phyloP scores from a whole-genome alignment of 176 grass and related monocot species.

The Tuctoria greenei region DNA sequence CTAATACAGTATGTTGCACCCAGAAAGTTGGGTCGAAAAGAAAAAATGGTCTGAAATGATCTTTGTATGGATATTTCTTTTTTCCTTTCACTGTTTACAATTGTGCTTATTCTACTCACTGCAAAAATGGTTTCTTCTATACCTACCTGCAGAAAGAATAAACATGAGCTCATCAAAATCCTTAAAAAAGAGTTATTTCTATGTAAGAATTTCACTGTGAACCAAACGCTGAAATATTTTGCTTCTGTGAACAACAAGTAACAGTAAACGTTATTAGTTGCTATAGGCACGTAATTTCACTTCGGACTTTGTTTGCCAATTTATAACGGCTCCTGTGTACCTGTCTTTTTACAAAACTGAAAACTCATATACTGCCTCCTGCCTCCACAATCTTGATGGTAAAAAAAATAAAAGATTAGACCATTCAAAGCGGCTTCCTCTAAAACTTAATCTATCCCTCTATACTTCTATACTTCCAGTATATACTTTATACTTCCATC shows the following conservation, averaged over 20 bases:
- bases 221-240: not conserved
- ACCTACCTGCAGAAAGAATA: slow-evolving; percentile 53
- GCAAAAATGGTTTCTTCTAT: slow-evolving; percentile 50
- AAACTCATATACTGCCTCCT: not conserved
- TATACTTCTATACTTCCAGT: no score
- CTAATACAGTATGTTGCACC: slow-evolving; percentile 15
- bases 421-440: no score
- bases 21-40: slow-evolving; percentile 9
- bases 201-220: not conserved
- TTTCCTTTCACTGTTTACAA: slow-evolving; percentile 43
- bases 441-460: no score
- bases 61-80: slow-evolving; percentile 26
- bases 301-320: not conserved
- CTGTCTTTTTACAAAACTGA: not conserved
- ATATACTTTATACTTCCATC: no score
- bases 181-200: not conserved
- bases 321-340: not conserved
- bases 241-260: not conserved
- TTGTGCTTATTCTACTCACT: slow-evolving; percentile 18
- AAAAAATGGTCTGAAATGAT: slow-evolving; percentile 10
- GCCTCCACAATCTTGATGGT: not conserved
- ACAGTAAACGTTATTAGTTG: not conserved
- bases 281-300: not conserved
- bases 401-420: not conserved
- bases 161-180: slow-evolving; percentile 5